Base-by-base conservation (phyloP, 441 rosid species). In the Euphorbia corollata region DNA sequence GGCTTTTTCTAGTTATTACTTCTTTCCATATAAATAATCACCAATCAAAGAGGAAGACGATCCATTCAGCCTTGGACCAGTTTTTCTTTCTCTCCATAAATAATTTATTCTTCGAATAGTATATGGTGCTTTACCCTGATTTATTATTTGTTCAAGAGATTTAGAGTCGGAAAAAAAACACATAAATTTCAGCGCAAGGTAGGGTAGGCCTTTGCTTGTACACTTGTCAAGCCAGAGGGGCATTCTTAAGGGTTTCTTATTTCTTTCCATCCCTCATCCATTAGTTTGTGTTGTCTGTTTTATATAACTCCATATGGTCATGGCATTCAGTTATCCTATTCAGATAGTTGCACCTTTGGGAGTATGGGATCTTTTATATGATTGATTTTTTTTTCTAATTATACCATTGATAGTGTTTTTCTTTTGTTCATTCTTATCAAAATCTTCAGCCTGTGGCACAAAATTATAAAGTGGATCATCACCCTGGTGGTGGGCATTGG, bases 401-500 rank as follows among this genome's bases (percentile, higher is more conserved):
- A 7, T 36, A 36, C 41, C 8, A 8, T 36, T 8, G 41, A 36
- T 36, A 5, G 41, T 36, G 41, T 36, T 36, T 36, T 36, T 36
- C 41, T 36, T 36, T 36, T 36, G 13, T 11, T 38, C 4, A 3
- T 6, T 13, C 19, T 48, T 53, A 23, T 41, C 43, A 45, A 51
- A 36, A n/a, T 36, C 48, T 61, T 43, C 24, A 72, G 75, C 75
- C 75, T 18, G 75, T 72, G 30, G 55, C 53, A 11, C 75, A 67
- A 54, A 72, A 67, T 72, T 38, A 87, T 70, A 95, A 86, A 83
- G 97, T 95, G 80, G 95, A 88, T 64, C 99, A 95, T 89, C 96
- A 92, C 74, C 98, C 97, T 55, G 99, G 97, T 68, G 97, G 96
- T 64, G 99, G 99, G 81, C 99, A 95, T 79, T 95, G 99, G 99